These are phyloP conservation scores for Apiospora sp. DNA, from an alignment of 2,329 filamentous ascomycete species.

Conservation along the genomic window DNA sequence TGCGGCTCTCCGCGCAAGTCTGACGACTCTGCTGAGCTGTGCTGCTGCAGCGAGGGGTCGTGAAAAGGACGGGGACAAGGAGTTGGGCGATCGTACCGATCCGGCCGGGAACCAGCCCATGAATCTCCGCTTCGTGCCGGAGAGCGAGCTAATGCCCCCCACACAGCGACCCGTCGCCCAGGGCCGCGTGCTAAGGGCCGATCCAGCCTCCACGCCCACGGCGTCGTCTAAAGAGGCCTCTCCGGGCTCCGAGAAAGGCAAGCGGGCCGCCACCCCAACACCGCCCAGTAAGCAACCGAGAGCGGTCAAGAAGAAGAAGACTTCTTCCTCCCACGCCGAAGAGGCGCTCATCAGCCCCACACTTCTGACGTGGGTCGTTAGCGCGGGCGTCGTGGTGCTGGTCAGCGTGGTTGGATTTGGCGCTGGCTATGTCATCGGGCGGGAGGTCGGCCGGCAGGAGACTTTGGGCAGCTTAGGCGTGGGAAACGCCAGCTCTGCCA, in stretches of 20 bases:
- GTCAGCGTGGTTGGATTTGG: constrained; percentile 75
- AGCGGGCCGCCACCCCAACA: constrained; percentile 54
- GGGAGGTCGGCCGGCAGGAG: constrained; percentile 71
- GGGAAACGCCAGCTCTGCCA: constrained; percentile 49
- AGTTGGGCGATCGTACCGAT: constrained; percentile 47
- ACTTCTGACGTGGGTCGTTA: constrained; percentile 70
- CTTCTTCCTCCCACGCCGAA: constrained; percentile 45
- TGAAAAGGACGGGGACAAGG: constrained; percentile 66
- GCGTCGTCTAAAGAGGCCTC: constrained; percentile 33
- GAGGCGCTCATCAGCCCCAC: constrained; percentile 63
- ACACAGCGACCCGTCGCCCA: constrained; percentile 35
- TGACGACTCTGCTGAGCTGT: constrained; percentile 96
- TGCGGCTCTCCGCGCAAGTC: constrained; percentile 86
- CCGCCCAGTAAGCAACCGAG: constrained; percentile 49
- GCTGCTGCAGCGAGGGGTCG: constrained; percentile 87
- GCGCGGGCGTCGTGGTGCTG: constrained; percentile 72
- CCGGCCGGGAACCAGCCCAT: constrained; percentile 61
- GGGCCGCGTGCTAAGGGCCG: constrained; percentile 30
- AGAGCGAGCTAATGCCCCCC: constrained; percentile 63
- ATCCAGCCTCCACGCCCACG: constrained; percentile 29
- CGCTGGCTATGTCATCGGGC: constrained; percentile 72
- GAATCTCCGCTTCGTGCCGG: constrained; percentile 66
- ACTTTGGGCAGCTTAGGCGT: constrained; percentile 52
- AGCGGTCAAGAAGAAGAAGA: constrained; percentile 66
- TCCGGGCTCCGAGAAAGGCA: constrained; percentile 52